Percentiles rank a stretch among this genome's conserved stretches.
phyloP scores from a whole-genome alignment of 768 basidiomycete genomes.

The Plicaturopsis crispa region DNA sequence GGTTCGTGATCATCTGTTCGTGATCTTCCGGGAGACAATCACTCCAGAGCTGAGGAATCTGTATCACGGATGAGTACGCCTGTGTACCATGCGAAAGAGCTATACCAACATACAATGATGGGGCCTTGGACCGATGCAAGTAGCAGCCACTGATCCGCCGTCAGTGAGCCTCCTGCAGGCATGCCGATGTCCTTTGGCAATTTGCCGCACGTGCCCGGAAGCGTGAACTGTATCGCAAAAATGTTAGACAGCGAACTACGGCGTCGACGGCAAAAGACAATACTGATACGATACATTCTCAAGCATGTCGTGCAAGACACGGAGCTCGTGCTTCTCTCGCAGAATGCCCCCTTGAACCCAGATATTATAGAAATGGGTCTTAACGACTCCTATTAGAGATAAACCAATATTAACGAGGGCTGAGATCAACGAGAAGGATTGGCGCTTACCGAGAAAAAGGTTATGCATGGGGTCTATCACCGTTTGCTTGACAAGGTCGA shows the following conservation, averaged over 20 bases:
- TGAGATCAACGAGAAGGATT: too few relatives aligned
- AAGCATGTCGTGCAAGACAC: not conserved
- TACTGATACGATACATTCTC: too few relatives aligned
- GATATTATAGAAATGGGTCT: constrained; percentile 20
- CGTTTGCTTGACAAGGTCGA: constrained; percentile 16
- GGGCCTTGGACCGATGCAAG: constrained; percentile 20
- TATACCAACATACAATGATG: too few relatives aligned
- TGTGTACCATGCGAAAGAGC: too few relatives aligned
- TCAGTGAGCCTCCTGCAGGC: constrained; percentile 25
- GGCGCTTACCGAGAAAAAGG: constrained; percentile 18
- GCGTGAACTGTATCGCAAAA: constrained; percentile 5
- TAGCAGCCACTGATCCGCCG: constrained; percentile 26
- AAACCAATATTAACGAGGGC: too few relatives aligned
- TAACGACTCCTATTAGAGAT: constrained; percentile 18
- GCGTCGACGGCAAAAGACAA: too few relatives aligned
- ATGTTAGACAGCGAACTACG: too few relatives aligned
- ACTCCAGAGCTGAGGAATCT: constrained; percentile 22
- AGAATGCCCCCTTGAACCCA: constrained; percentile 17
- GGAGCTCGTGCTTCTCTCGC: constrained; percentile 11
- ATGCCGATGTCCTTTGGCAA: constrained; percentile 19
- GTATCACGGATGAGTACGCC: too few relatives aligned
- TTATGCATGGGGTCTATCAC: constrained; percentile 27
- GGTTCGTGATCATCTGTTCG: too few relatives aligned
- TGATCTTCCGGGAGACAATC: constrained; percentile 9
- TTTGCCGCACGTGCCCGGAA: constrained; percentile 8